These are phyloP conservation scores for Pseudocercospora eumusae DNA, from an alignment of 2,329 filamentous ascomycete genomes.

Conservation along the genomic window DNA sequence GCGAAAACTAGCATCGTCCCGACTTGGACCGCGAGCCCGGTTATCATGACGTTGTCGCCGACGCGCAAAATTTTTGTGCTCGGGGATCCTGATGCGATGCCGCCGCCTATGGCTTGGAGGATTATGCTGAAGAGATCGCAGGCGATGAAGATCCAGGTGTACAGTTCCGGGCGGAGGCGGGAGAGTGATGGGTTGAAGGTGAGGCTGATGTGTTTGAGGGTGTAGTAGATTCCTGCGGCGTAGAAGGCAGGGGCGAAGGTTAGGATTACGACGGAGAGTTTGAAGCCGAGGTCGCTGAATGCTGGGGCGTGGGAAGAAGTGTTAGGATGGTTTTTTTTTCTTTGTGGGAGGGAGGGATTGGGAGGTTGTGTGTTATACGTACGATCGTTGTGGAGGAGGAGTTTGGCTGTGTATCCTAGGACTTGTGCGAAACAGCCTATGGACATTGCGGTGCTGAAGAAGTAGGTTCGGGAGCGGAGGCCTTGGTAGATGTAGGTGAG, in stretches of 20 bases:
- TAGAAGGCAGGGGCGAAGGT: slow-evolving; percentile 50
- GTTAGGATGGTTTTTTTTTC: too few relatives aligned
- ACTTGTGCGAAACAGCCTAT: slow-evolving; percentile 47
- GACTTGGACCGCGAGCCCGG: slow-evolving; percentile 61
- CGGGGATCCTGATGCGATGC: slow-evolving; percentile 56
- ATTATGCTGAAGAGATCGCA: slow-evolving; percentile 62
- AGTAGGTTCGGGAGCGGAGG: slow-evolving; percentile 39
- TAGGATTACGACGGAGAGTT: slow-evolving; percentile 48
- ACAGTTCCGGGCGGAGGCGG: slow-evolving; percentile 32
- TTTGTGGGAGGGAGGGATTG: too few relatives aligned
- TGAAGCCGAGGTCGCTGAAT: slow-evolving; percentile 46
- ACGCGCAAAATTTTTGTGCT: slow-evolving; percentile 45
- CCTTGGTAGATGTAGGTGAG: slow-evolving; percentile 39
- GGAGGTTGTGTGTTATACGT: too few relatives aligned
- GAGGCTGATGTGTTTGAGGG: slow-evolving; percentile 44
- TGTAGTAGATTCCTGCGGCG: slow-evolving; percentile 50
- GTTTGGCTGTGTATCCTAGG: slow-evolving; percentile 47
- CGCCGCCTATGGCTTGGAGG: slow-evolving; percentile 60
- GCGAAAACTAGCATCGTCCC: slow-evolving; percentile 54
- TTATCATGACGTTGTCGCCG: slow-evolving; percentile 59
- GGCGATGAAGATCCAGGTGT: slow-evolving; percentile 61
- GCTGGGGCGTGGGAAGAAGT: too few relatives aligned
- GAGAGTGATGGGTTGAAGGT: slow-evolving; percentile 42
- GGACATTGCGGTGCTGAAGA: slow-evolving; percentile 47
- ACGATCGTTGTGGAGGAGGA: slow-evolving; percentile 45